A percentile compares a stretch with the other conserved stretches of the same genome.
Conservation (phyloP, 805 yeast species). For the Hanseniaspora valbyensis region DNA sequence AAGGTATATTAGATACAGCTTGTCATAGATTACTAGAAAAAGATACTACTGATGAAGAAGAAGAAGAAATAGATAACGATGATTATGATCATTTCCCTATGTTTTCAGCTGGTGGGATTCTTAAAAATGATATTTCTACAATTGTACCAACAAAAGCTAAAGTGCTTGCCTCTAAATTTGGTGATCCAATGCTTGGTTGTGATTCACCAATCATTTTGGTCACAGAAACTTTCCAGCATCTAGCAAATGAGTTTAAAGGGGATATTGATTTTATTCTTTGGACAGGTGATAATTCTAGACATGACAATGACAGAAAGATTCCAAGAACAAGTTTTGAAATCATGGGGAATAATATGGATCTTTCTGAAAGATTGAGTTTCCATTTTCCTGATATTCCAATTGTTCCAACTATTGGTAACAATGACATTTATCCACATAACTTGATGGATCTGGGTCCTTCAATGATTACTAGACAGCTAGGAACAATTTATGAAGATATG, state of each 20-base stretch:
- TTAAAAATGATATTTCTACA: too few relatives aligned
- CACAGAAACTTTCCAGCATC: conserved; percentile 56
- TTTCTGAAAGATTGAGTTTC: conserved; percentile 22
- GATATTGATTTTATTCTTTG: conserved; percentile 76
- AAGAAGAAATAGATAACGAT: background rate
- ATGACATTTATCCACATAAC: conserved; percentile 84
- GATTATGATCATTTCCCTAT: background rate
- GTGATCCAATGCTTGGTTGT: conserved; percentile 67
- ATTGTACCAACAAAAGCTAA: conserved; percentile 22
- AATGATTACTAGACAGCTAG: conserved; percentile 69
- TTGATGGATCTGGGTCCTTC: conserved; percentile 80
- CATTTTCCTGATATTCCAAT: conserved; percentile 31
- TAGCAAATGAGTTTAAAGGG: conserved; percentile 46
- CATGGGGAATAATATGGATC: conserved; percentile 52
- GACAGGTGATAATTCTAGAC: conserved; percentile 86
- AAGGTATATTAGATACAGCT: conserved; percentile 36
- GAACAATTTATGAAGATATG: conserved; percentile 59
- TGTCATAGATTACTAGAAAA: conserved; percentile 34
- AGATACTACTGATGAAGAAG: too few relatives aligned
- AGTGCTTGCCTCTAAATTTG: conserved; percentile 53
- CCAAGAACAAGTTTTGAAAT: conserved; percentile 70
- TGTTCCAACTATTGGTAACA: conserved; percentile 71
- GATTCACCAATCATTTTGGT: conserved; percentile 60
- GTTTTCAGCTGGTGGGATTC: background rate
- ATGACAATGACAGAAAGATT: conserved; percentile 61